phyloP scores from a whole-genome alignment of 2,329 filamentous ascomycete genomes.

The Ceratocystiopsis sp. region DNA sequence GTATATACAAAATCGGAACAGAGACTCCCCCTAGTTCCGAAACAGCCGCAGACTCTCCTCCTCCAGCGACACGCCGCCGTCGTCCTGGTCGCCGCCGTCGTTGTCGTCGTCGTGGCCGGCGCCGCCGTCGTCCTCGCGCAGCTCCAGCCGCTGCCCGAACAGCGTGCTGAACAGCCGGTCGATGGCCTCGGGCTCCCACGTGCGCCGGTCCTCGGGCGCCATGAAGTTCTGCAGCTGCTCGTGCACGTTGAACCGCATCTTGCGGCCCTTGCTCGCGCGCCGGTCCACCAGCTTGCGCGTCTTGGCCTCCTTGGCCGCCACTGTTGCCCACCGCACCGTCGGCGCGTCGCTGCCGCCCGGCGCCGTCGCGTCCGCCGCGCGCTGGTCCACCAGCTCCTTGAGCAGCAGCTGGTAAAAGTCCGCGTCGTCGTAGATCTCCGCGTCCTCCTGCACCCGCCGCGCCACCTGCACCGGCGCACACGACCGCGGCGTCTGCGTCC shows the following conservation, averaged over 20 bases:
- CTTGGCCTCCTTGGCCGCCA: conserved; percentile 59
- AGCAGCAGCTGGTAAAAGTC: conserved; percentile 89
- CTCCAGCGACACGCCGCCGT: conserved; percentile 31
- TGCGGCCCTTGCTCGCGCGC: conserved; percentile 86
- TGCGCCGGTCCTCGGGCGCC: conserved; percentile 68
- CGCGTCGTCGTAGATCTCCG: conserved; percentile 72
- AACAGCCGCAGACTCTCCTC: conserved; percentile 38
- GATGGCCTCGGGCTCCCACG: conserved; percentile 66
- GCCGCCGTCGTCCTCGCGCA: conserved; percentile 41
- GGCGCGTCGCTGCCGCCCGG: conserved; percentile 29
- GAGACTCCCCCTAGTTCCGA: background rate
- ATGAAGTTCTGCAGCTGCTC: conserved; percentile 98
- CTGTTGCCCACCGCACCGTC: conserved; percentile 47
- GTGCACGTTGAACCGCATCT: conserved; percentile 86
- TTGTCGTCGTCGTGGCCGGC: conserved; percentile 22
- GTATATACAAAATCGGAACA: conserved; percentile 6
- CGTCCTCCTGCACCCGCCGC: conserved; percentile 38
- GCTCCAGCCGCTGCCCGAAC: conserved; percentile 51
- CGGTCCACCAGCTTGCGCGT: conserved; percentile 74
- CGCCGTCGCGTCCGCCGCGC: conserved; percentile 48
- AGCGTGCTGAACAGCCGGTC: conserved; percentile 62
- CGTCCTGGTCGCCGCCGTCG: conserved; percentile 10
- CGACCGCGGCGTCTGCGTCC: conserved; percentile 54
- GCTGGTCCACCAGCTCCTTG: conserved; percentile 83
- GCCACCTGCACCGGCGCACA: conserved; percentile 56